Base-by-base conservation (phyloP, 2,329 filamentous ascomycete genomes). In the Ascosphaera apis region DNA sequence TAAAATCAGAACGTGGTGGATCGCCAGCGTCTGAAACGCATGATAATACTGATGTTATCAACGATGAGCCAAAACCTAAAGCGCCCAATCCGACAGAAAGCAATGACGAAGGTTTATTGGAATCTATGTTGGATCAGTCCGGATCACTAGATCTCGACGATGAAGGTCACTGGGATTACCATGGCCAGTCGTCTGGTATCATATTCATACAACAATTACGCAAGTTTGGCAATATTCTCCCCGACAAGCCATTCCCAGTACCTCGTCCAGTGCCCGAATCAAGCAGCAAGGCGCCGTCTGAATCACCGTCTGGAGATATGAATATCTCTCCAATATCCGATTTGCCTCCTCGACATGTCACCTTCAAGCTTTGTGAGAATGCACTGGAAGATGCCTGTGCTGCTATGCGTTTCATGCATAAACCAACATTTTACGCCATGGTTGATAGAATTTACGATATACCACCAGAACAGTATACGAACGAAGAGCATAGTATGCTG, bases 61-160 rank as follows among this genome's bases (percentile, higher is more conserved):
- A 47, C 34, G 39, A 44, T 9, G 33, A 48, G 8, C 41, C 46
- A 9, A 42, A 37, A 15, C 36, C 42, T 15, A 45, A 47, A 23
- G 40, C 43, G 9, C 44, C 48, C 3, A 31, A 43, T 3, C 53
- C 50, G 34, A 49, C 53, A 7, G 47, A 55, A 35, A 55, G 60
- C 33, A 65, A 66, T 19, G 66, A 74, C 32, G 81, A 86, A 44
- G 71, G 69, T 8, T 69, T 86, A 43, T 62, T 98, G 17, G 75
- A 86, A 49, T 91, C 84, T 18, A 95, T 98, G 86, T 83, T 95
- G 39, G 79, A 86, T 50, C 80, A 80, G 31, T 82, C 86, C 2
- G 88, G 86, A 25, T 79, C 84, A 50, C 65, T 98, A 13, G 86
- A 95, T 48, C 65, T 95, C 23, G 83, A 91, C 47, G 86, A 95